Percentiles rank a stretch among this genome's conserved stretches.
Conservation (phyloP, 257 asterid species). For the Capsicum rhomboideum region DNA sequence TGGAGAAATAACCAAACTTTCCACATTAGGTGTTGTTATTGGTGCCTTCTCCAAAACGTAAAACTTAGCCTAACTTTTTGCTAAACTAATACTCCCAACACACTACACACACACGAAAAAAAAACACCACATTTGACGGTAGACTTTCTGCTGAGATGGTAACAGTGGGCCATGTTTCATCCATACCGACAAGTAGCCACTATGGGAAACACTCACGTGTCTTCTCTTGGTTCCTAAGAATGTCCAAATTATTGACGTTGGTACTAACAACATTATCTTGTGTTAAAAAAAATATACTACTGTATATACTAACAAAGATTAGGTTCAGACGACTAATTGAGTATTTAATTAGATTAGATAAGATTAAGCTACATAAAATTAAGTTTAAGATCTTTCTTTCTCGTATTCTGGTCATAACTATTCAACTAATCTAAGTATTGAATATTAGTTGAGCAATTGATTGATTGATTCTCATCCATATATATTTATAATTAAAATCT, state of each 20-base stretch:
- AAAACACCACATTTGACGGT: constrained; percentile 15
- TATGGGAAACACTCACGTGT: constrained; percentile 31
- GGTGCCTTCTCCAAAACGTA: constrained; percentile 8
- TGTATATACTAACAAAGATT: not conserved
- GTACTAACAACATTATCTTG: not conserved
- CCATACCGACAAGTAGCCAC: constrained; percentile 34
- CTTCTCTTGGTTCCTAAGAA: not conserved
- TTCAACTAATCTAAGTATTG: not conserved
- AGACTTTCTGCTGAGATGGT: constrained; percentile 5
- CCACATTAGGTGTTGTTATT: not conserved
- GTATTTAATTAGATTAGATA: not conserved
- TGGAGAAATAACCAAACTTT: not conserved
- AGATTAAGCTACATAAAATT: not conserved
- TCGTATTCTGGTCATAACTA: not conserved
- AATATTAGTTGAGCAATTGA: not conserved
- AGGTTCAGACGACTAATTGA: not conserved
- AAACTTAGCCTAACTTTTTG: constrained; percentile 17
- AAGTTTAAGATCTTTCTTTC: not conserved
- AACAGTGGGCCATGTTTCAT: constrained; percentile 28
- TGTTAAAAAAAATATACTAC: not conserved
- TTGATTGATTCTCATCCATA: not conserved
- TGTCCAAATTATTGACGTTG: not conserved
- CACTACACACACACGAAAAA: not conserved
- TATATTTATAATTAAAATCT: not conserved
- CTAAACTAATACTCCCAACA: not conserved